Conservation (phyloP, 768 basidiomycete genomes). For the Filobasidium floriforme region DNA sequence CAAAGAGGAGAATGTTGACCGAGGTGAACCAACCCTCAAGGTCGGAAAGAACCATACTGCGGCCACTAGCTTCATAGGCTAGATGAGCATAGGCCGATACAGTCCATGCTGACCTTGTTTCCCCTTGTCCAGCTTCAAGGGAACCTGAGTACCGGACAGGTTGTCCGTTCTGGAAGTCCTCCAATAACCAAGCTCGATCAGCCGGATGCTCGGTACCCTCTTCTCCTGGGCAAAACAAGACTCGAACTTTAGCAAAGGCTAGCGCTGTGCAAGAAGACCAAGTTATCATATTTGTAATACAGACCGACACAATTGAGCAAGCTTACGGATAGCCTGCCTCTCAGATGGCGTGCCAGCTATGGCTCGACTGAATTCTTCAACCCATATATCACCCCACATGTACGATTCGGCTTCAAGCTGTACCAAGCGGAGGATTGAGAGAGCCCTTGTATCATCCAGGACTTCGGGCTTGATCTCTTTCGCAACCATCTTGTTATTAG, state of each 20-base stretch:
- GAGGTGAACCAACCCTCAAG: no score
- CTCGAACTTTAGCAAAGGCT: not conserved
- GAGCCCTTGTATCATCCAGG: not conserved
- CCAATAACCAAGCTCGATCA: not conserved
- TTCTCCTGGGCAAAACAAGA: not conserved
- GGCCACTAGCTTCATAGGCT: no score
- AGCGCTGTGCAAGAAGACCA: not conserved
- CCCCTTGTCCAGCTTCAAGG: not conserved
- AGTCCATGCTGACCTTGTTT: no score
- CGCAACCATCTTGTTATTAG: not conserved
- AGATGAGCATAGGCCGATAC: no score
- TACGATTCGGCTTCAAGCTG: not conserved
- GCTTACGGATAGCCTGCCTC: not conserved
- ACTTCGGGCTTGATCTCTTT: not conserved
- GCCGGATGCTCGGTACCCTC: not conserved
- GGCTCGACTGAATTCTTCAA: not conserved
- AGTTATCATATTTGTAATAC: not conserved
- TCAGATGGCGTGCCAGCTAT: not conserved
- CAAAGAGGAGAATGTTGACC: no score
- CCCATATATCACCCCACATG: not conserved
- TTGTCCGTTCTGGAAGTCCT: not conserved
- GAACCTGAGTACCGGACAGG: slow-evolving; percentile 1
- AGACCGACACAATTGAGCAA: not conserved
- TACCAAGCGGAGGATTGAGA: not conserved
- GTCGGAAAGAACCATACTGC: no score